Evolutionary conservation across 257 asterid species (phyloP).

Genomic region (Solanum habrochaites): DNA sequence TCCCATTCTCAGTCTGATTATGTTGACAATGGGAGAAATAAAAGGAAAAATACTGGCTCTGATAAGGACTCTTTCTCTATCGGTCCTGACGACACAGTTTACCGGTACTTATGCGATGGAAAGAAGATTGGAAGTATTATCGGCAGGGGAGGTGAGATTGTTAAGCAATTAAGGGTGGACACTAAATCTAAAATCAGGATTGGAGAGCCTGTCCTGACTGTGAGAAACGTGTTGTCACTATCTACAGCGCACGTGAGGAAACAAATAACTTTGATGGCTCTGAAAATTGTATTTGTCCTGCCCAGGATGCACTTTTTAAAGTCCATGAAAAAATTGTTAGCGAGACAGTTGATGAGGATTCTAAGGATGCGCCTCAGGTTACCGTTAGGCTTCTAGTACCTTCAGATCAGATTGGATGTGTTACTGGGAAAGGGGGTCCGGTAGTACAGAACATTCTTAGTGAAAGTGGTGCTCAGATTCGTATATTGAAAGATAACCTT

Average conservation of each 20-base stretch:
- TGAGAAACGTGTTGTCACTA: slow-evolving; percentile 78
- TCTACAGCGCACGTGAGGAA: slow-evolving; percentile 68
- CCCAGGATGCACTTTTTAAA: slow-evolving; percentile 85
- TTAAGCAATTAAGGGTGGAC: slow-evolving; percentile 85
- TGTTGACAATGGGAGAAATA: slow-evolving; percentile 49
- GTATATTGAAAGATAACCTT: slow-evolving; percentile 75
- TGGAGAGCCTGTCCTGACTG: slow-evolving; percentile 82
- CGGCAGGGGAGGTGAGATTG: slow-evolving; percentile 94
- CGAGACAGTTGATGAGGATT: slow-evolving; percentile 46
- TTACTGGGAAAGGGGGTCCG: slow-evolving; percentile 94
- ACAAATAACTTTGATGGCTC: slow-evolving; percentile 57
- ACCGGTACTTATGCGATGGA: slow-evolving; percentile 73
- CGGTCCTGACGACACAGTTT: slow-evolving; percentile 70
- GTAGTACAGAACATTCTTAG: slow-evolving; percentile 70
- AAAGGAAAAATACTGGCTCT: slow-evolving; percentile 62
- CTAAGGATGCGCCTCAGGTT: slow-evolving; percentile 50
- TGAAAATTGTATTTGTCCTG: slow-evolving; percentile 59
- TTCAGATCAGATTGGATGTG: slow-evolving; percentile 90
- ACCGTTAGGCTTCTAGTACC: slow-evolving; percentile 75
- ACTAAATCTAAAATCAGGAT: slow-evolving; percentile 85
- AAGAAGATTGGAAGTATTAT: slow-evolving; percentile 88
- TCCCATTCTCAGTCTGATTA: slow-evolving; percentile 52
- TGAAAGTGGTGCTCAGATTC: slow-evolving; percentile 90
- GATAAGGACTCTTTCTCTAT: slow-evolving; percentile 58
- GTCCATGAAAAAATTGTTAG: slow-evolving; percentile 73